These are phyloP conservation scores for Pseudoperonospora humuli DNA, from an alignment of 352 stramenopile species.

Conservation along the genomic window DNA sequence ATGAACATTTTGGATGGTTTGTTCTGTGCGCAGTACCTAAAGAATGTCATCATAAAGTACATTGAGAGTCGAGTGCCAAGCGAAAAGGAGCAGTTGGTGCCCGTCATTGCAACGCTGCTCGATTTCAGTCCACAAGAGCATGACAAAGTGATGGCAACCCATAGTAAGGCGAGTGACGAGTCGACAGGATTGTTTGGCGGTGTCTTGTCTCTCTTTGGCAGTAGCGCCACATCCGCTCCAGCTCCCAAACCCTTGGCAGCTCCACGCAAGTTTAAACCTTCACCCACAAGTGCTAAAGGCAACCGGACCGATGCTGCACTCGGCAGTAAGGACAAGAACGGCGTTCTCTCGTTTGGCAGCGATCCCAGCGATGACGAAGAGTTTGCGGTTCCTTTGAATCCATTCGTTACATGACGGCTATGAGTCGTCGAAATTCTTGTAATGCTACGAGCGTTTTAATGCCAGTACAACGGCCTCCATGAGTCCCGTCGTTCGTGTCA, in stretches of 20 bases:
- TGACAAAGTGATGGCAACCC: constrained; percentile 41
- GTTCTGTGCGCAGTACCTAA: constrained; percentile 54
- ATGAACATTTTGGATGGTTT: constrained; percentile 1
- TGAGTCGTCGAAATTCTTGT: constrained; percentile 7
- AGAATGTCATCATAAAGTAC: constrained; percentile 85
- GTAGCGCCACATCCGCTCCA: constrained; percentile 16
- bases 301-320: constrained; percentile 18
- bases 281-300: constrained; percentile 14
- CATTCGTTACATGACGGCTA: constrained; percentile 56
- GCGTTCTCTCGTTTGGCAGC: constrained; percentile 24
- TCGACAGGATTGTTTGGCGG: constrained; percentile 45
- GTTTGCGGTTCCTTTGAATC: constrained; percentile 41
- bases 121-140: constrained; percentile 67
- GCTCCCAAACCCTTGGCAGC: constrained; percentile 49
- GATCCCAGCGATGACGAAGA: constrained; percentile 49
- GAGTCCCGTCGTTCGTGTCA: too few species aligned
- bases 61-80: constrained; percentile 62
- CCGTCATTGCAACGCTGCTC: constrained; percentile 66
- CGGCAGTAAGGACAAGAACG: constrained; percentile 26
- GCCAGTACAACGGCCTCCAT: too few species aligned
- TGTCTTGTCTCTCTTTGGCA: constrained; percentile 70
- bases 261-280: constrained; percentile 32
- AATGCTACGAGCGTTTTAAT: too few species aligned
- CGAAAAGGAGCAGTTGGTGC: constrained; percentile 73
- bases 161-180: constrained; percentile 31